Evolutionary conservation across 2,329 filamentous ascomycete genomes (phyloP).

Genomic region (Annulohypoxylon truncatum): DNA sequence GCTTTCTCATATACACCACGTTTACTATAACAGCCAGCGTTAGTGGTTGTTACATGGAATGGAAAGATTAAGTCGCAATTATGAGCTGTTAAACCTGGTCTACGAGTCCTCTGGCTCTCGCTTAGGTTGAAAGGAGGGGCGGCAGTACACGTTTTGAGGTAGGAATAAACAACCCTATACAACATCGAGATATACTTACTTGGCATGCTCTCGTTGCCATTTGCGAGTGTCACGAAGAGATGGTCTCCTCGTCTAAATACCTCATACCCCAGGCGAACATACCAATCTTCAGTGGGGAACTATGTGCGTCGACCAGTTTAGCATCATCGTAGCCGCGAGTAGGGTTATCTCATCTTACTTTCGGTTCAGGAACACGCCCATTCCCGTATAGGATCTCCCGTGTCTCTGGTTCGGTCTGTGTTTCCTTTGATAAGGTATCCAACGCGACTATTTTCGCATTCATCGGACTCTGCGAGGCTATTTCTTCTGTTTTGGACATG

Average conservation of each 20-base stretch:
- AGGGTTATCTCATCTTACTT: constrained; percentile 39
- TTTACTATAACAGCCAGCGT: constrained; percentile 27
- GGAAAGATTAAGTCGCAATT: constrained; percentile 4
- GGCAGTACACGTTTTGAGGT: constrained; percentile 10
- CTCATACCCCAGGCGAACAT: constrained; percentile 44
- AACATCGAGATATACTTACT: constrained; percentile 27
- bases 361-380: constrained; percentile 44
- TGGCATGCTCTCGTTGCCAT: constrained; percentile 31
- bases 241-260: constrained; percentile 37
- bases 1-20: constrained; percentile 47
- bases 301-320: constrained; percentile 32
- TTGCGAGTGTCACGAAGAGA: constrained; percentile 34
- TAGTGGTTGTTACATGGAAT: constrained; percentile 12
- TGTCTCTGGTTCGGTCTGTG: constrained; percentile 45
- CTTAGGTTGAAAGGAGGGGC: constrained; percentile 13
- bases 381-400: constrained; percentile 46
- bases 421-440: constrained; percentile 51
- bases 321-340: constrained; percentile 9
- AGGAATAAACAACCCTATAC: constrained; percentile 3
- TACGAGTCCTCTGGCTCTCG: neutral
- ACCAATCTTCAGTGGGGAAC: constrained; percentile 48
- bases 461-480: constrained; percentile 50
- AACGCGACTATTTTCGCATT: constrained; percentile 51
- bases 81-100: constrained; percentile 8
- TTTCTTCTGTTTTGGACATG: constrained; percentile 52